A percentile compares a stretch with the other conserved stretches of the same genome.
Evolutionary conservation across 2,329 filamentous ascomycete genomes (phyloP).

Genomic region (Verticillium isaacii): DNA sequence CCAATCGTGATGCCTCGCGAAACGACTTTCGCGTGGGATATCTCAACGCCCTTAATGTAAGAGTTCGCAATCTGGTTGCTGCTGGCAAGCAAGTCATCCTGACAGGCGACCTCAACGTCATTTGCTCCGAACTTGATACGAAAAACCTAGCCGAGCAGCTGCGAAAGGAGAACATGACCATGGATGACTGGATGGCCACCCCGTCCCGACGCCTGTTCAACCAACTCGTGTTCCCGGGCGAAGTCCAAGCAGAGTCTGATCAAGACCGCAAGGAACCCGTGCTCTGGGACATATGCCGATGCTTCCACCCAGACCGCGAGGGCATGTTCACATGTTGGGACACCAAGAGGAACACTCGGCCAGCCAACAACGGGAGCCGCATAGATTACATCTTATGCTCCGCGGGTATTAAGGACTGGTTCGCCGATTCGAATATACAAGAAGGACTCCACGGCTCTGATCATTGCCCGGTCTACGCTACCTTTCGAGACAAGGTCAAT

Average conservation of each 20-base stretch:
- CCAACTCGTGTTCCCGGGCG: constrained; percentile 72
- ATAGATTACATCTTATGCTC: constrained; percentile 94
- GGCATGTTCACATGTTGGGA: constrained; percentile 99
- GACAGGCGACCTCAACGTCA: constrained; percentile 84
- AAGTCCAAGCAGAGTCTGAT: constrained; percentile 62
- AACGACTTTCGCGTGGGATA: constrained; percentile 81
- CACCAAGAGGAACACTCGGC: constrained; percentile 89
- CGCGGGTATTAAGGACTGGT: constrained; percentile 73
- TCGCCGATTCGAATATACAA: constrained; percentile 78
- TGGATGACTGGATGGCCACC: constrained; percentile 67
- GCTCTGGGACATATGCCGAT: constrained; percentile 78
- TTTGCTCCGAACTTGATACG: constrained; percentile 64
- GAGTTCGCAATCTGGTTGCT: constrained; percentile 76
- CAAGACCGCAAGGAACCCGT: constrained; percentile 65
- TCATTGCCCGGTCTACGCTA: constrained; percentile 88
- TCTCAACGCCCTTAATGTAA: constrained; percentile 71
- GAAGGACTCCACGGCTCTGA: constrained; percentile 93
- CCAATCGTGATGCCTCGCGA: constrained; percentile 77
- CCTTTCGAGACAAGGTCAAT: constrained; percentile 59
- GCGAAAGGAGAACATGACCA: constrained; percentile 61
- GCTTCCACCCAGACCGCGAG: constrained; percentile 70
- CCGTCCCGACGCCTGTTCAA: constrained; percentile 78
- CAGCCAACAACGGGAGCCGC: constrained; percentile 84
- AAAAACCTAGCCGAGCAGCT: constrained; percentile 70
- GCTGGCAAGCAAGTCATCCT: constrained; percentile 82